Percentiles rank a stretch among this genome's conserved stretches.
These are phyloP conservation scores for Pyrenula massariospora DNA, from an alignment of 495 filamentous ascomycete species.

Conservation along the genomic window DNA sequence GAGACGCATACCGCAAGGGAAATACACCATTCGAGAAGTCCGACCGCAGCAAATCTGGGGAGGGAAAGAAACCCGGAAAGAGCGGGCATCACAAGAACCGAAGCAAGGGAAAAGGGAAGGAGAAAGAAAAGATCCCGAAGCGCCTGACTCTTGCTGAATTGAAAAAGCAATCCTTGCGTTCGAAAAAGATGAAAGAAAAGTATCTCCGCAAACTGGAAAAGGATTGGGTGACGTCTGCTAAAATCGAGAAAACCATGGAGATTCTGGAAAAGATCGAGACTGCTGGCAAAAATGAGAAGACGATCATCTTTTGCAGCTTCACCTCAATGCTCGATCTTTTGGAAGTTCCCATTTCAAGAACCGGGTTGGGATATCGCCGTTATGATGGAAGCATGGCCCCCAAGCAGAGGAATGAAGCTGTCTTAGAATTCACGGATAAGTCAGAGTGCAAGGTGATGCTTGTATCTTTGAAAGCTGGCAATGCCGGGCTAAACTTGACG, in stretches of 20 bases:
- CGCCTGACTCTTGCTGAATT: conserved; percentile 45
- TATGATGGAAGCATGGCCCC: conserved; percentile 82
- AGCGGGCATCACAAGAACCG: conserved; percentile 13
- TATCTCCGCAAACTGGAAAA: conserved; percentile 56
- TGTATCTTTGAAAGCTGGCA: conserved; percentile 82
- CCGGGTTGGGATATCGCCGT: conserved; percentile 52
- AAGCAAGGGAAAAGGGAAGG: conserved; percentile 31
- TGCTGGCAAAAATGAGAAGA: conserved; percentile 51
- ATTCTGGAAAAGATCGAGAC: conserved; percentile 45
- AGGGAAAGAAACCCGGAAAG: conserved; percentile 1
- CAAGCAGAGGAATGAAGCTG: conserved; percentile 54
- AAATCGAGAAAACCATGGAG: conserved; percentile 64
- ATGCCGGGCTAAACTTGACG: conserved; percentile 80
- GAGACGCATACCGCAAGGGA: conserved; percentile 13
- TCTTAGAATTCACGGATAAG: conserved; percentile 60
- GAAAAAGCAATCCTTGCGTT: conserved; percentile 52
- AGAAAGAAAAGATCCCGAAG: conserved; percentile 26
- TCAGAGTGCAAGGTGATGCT: conserved; percentile 63
- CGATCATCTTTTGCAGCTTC: conserved; percentile 88
- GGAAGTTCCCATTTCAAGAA: conserved; percentile 68
- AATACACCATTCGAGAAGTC: conserved; percentile 10
- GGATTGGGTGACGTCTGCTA: conserved; percentile 63
- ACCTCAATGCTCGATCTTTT: conserved; percentile 86
- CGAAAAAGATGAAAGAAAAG: conserved; percentile 47
- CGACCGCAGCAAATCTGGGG: conserved; percentile 1